A percentile compares a stretch with the other conserved stretches of the same genome.
These are phyloP conservation scores for Cardiospermum halicacabum DNA, from an alignment of 345 rosid genomes.

Conservation along the genomic window DNA sequence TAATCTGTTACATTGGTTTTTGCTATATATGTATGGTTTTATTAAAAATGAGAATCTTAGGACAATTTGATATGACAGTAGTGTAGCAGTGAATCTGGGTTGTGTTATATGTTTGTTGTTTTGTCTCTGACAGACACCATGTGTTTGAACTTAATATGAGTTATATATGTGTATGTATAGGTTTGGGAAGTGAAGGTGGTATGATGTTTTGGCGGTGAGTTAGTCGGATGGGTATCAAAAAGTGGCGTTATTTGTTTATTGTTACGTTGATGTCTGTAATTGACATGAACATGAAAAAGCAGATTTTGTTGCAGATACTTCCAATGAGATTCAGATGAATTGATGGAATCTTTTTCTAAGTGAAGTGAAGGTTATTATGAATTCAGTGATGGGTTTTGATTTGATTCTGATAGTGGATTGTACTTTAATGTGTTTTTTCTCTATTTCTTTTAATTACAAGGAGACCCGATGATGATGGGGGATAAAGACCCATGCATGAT, in stretches of 20 bases:
- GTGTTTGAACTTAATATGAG: no score
- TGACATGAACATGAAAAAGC: slow-evolving; percentile 1
- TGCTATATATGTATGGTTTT: neutral
- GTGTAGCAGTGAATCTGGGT: slow-evolving; percentile 2
- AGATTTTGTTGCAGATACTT: slow-evolving; percentile 21
- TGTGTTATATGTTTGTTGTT: no score
- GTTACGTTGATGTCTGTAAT: slow-evolving; percentile 37
- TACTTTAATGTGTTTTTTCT: no score
- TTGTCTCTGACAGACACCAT: no score
- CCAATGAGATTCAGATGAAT: slow-evolving; percentile 17
- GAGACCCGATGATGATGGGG: no score
- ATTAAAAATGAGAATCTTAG: slow-evolving; percentile 4
- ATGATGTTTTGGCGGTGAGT: slow-evolving; percentile 35
- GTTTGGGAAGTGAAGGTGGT: slow-evolving; percentile 29
- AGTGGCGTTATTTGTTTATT: slow-evolving; percentile 33
- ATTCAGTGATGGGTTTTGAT: neutral
- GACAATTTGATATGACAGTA: neutral
- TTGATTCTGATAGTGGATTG: no score
- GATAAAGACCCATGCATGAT: no score
- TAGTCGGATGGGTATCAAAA: slow-evolving; percentile 31
- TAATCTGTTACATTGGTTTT: no score
- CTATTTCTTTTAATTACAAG: no score
- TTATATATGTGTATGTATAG: no score
- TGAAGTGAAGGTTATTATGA: neutral
- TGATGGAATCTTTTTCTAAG: neutral